Evolutionary conservation across 2,329 filamentous ascomycete genomes (phyloP).

Genomic region (Diaporthe nobilis): DNA sequence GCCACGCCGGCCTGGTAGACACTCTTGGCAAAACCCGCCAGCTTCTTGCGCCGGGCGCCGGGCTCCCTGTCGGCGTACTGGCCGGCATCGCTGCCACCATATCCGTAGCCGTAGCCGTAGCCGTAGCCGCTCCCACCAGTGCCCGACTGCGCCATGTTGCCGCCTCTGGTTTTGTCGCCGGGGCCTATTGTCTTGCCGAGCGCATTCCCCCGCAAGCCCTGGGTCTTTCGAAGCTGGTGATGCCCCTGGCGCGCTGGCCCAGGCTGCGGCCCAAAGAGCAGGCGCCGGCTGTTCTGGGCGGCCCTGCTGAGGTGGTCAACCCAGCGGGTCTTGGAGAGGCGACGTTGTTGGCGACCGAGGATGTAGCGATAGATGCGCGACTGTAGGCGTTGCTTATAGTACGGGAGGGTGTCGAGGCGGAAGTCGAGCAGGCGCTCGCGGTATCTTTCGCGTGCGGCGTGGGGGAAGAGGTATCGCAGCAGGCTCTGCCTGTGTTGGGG

Average conservation of each 20-base stretch:
- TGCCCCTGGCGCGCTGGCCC: conserved; percentile 50
- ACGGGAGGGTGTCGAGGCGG: conserved; percentile 81
- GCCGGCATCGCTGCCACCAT: conserved; percentile 39
- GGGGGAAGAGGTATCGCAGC: conserved; percentile 79
- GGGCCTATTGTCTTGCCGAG: conserved; percentile 38
- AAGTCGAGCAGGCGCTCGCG: conserved; percentile 78
- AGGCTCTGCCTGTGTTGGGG: conserved; percentile 63
- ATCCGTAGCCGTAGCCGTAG: conserved; percentile 26
- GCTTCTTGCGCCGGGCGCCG: conserved; percentile 82
- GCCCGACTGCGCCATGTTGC: conserved; percentile 44
- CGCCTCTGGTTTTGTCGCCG: conserved; percentile 40
- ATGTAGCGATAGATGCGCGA: conserved; percentile 83
- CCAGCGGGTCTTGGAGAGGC: conserved; percentile 62
- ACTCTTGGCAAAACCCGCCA: conserved; percentile 75
- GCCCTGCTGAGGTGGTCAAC: conserved; percentile 57
- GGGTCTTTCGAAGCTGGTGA: conserved; percentile 44
- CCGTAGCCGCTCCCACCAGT: conserved; percentile 49
- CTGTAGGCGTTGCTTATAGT: conserved; percentile 79
- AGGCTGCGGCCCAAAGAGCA: conserved; percentile 61
- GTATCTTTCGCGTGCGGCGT: conserved; percentile 71
- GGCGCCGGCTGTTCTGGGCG: conserved; percentile 56
- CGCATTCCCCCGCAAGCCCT: conserved; percentile 27
- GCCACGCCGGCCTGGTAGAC: conserved; percentile 70
- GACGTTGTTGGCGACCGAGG: conserved; percentile 72
- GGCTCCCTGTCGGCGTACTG: conserved; percentile 63